Base-by-base conservation (phyloP, 352 stramenopile species). In the Elongisporangium anandrum region DNA sequence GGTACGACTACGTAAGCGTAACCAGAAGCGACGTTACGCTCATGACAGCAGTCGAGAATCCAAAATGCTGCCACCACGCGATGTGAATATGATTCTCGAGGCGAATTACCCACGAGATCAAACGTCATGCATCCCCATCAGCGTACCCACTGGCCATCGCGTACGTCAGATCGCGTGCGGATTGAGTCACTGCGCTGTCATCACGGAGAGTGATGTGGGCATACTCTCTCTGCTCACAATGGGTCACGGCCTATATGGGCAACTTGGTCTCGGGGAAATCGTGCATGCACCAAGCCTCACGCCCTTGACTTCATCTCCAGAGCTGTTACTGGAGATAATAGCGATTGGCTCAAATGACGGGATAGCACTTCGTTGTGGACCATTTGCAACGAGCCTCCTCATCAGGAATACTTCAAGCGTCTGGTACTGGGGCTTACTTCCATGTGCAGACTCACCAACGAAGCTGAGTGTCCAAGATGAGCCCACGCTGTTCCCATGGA, bases 261-360 rank as follows among this genome's bases (percentile, higher is more conserved):
- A 85, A n/a, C 68, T 85, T 17, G 75, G 75, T 6, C 65, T 85
- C 6, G 72, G 68, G 19, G 56, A 66, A 10, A 56, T 56, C n/a
- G 62, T 66, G 26, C 5, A n/a, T 21, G 59, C 62, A 10, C 53
- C 64, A 3, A 59, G 26, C 3, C 61, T 81, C 59, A 64, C 60
- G 1, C 61, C 54, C 7, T 57, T 81, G 13, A 16, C 56, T 39
- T n/a, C 51, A 22, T 59, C 55, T 0, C 1, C 19, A 4, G 48
- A 73, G 10, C 56, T 80, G 19, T 22, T 61, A 21, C 1, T n/a
- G 7, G 10, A 54, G 9, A 48, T 66, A 13, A 47, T 77, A 10
- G 53, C 21, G 6, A 26, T 58, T 6, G 23, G 56, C 16, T 10
- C 45, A n/a, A 34, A 20, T 20, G 4, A 53, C 15, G 50, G 50